These are phyloP conservation scores for Dipodascus geniculatus DNA, from an alignment of 805 yeast genomes.

Conservation along the genomic window DNA sequence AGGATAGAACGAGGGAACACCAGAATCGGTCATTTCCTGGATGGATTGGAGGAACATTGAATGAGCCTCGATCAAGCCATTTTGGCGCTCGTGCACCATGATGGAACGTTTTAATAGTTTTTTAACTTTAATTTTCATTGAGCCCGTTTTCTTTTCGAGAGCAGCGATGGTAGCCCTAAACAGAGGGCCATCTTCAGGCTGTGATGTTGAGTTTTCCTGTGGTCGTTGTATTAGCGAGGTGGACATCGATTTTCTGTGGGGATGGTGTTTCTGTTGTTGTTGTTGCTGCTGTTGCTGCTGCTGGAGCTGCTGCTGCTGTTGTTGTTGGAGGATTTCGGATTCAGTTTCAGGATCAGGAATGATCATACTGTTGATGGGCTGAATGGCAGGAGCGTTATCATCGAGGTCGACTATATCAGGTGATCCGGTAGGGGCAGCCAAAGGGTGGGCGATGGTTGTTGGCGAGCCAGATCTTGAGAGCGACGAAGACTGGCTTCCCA, in stretches of 20 bases:
- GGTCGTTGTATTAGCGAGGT: constrained; percentile 18
- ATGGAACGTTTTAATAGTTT: constrained; percentile 27
- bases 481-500: not conserved
- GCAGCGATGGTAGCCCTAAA: constrained; percentile 30
- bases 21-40: constrained; percentile 22
- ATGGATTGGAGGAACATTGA: constrained; percentile 23
- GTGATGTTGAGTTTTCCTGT: constrained; percentile 19
- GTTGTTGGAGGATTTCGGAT: constrained; percentile 2
- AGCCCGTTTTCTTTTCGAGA: constrained; percentile 27
- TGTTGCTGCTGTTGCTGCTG: not conserved
- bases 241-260: constrained; percentile 7
- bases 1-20: constrained; percentile 23
- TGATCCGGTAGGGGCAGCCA: not conserved
- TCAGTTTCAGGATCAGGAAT: not conserved
- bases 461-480: not conserved
- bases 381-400: not conserved
- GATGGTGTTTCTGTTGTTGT: constrained; percentile 3
- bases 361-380: not conserved
- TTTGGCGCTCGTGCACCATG: constrained; percentile 22
- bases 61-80: constrained; percentile 25
- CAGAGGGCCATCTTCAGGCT: constrained; percentile 34
- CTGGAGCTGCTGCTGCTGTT: constrained; percentile 1
- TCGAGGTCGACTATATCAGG: not conserved
- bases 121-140: constrained; percentile 26
- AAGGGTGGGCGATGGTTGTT: not conserved